Evolutionary conservation across 2,329 filamentous ascomycete genomes (phyloP).

Genomic region (Colletotrichum liaoningense): DNA sequence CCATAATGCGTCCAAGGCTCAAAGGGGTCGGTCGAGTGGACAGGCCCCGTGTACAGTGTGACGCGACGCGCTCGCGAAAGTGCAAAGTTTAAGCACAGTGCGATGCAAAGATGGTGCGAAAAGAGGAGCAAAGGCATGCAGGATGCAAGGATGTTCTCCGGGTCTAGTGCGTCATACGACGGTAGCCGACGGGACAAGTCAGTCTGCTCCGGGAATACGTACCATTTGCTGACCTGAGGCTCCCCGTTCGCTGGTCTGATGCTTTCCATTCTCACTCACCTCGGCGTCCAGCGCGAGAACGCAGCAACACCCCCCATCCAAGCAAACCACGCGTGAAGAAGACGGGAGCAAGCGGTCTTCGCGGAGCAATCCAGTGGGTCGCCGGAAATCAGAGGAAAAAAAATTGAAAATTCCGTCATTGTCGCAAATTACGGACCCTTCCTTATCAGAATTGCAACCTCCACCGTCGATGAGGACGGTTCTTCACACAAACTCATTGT

Average conservation of each 20-base stretch:
- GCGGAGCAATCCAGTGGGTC: constrained; percentile 16
- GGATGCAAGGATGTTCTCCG: constrained; percentile 14
- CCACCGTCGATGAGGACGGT: constrained; percentile 4
- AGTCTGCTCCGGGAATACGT: constrained; percentile 6
- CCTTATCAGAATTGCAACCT: not conserved
- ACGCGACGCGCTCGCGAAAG: constrained; percentile 9
- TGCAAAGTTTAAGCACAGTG: constrained; percentile 31
- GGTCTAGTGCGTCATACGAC: constrained; percentile 31
- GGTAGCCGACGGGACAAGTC: constrained; percentile 20
- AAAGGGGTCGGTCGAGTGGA: not conserved
- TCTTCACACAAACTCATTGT: not conserved
- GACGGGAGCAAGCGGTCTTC: not conserved
- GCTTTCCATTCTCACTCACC: too few relatives aligned
- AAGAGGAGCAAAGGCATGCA: not conserved
- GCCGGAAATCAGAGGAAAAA: not conserved
- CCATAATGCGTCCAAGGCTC: constrained; percentile 3
- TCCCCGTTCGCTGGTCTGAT: not conserved
- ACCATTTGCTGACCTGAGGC: constrained; percentile 6
- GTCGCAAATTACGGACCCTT: not conserved
- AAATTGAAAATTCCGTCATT: not conserved
- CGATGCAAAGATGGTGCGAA: not conserved
- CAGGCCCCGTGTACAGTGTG: constrained; percentile 5
- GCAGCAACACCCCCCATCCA: not conserved
- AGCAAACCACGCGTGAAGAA: not conserved
- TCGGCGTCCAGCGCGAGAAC: not conserved